These are phyloP conservation scores for Cynara cardunculus DNA, from an alignment of 129 eudicot species.

Conservation along the genomic window DNA sequence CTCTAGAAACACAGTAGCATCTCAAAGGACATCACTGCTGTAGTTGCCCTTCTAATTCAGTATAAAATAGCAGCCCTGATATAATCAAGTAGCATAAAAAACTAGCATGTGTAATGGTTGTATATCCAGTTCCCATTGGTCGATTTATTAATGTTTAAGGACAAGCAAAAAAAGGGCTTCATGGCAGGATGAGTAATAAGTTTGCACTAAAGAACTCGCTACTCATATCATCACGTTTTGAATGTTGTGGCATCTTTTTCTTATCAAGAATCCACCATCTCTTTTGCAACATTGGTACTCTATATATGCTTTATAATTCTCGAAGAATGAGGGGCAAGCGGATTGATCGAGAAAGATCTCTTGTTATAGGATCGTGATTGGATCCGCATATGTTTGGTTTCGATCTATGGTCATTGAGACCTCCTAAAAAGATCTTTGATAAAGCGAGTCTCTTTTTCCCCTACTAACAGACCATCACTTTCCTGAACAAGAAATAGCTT, in stretches of 20 bases:
- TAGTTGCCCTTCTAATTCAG: background rate
- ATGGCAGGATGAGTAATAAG: background rate
- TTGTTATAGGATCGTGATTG: too few species aligned
- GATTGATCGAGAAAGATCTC: too few species aligned
- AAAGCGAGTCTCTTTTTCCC: background rate
- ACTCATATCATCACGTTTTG: background rate
- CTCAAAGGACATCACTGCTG: background rate
- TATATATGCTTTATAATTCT: background rate
- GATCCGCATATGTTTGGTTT: too few species aligned
- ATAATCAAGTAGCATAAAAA: background rate
- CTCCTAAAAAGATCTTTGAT: too few species aligned
- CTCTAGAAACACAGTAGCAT: conserved; percentile 3
- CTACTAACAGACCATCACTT: background rate
- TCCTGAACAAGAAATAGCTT: background rate
- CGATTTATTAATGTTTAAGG: background rate
- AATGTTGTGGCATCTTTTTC: background rate
- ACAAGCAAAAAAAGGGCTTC: background rate
- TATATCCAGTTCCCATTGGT: background rate
- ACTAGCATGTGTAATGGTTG: background rate
- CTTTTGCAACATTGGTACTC: background rate
- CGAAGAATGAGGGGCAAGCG: too few species aligned
- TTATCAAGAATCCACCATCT: background rate
- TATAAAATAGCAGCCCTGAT: background rate
- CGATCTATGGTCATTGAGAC: too few species aligned
- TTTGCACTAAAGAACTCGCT: conserved; percentile 1